Evolutionary conservation across 1,284 basidiomycete species (phyloP), one percentile per base, ranked within the genome.

Genomic region (Chiua sp.): DNA sequence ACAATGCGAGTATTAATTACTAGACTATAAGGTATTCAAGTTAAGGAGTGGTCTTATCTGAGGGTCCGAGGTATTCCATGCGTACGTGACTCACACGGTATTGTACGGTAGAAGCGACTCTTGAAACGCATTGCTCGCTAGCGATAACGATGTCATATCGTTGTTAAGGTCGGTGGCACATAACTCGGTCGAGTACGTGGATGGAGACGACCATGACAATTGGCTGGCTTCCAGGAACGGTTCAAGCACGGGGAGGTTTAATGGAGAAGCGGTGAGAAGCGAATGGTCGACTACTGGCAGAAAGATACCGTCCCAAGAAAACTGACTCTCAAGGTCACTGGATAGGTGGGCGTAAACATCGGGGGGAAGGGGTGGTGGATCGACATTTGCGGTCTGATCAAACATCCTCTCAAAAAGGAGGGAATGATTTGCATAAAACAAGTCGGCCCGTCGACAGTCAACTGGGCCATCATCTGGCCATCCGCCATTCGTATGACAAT

Each of bases 191-290:
- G 64, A 65, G 55, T 65, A 63, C 20, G 53, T 63, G 42, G 73
- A 75, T 18, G 75, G 73, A 8, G 72, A 75, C 44, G 75, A 64
- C 26, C 63, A 70, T 7, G 55, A 56, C 18, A 73, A 75, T 32
- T 57, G 62, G n/a, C 57, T 57, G 7, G 53, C 47, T 59, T 64
- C 67, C 32, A 56, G 47, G 50, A 70, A 66, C 16, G 60, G 60
- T 26, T 59, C 64, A 33, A 60, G 53, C 13, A 50, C 18, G n/a
- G 67, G 60, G 33, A 63, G 44, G 13, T 56, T 32, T 20, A 59
- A 57, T 50, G 60, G 59, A 49, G 68, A 51, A 32, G 47, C 28
- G 20, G 22, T 15, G n/a, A 63, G 48, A 42, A 62, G 51, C 16
- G 67, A 35, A 53, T 55, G 53, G 53, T 63, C 68, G 11, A 49